phyloP scores from a whole-genome alignment of 2,329 filamentous ascomycete species.

The Venturiaceae sp. region DNA sequence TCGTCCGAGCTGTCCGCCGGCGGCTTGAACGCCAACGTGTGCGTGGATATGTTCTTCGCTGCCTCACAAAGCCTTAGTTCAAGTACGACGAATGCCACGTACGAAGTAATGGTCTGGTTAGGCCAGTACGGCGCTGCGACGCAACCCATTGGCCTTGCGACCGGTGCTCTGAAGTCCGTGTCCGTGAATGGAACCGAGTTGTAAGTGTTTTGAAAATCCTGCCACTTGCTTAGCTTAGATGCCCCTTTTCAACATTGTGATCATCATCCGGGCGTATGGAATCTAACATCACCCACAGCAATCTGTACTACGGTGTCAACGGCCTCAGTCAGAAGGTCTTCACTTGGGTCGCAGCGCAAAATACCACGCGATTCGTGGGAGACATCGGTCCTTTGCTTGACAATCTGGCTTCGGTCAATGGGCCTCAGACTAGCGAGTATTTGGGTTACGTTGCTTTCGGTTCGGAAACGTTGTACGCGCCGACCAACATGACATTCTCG shows the following conservation, averaged over 20 bases:
- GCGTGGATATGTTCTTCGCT: slow-evolving; percentile 50
- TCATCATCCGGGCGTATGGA: neutral
- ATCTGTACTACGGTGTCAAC: slow-evolving; percentile 35
- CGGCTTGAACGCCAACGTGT: slow-evolving; percentile 44
- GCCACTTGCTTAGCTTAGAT: neutral
- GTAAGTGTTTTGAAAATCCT: neutral
- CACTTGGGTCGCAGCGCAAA: slow-evolving; percentile 36
- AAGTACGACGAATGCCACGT: slow-evolving; percentile 27
- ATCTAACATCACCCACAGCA: slow-evolving; percentile 15
- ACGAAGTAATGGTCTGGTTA: slow-evolving; percentile 51
- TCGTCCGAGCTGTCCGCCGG: slow-evolving; percentile 18
- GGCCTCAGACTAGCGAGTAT: slow-evolving; percentile 35
- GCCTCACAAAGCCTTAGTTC: slow-evolving; percentile 28
- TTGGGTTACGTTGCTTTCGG: slow-evolving; percentile 44
- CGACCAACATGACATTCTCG: slow-evolving; percentile 38
- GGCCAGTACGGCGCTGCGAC: slow-evolving; percentile 36
- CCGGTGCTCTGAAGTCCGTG: slow-evolving; percentile 23
- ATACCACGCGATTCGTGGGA: slow-evolving; percentile 33
- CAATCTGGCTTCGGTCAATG: slow-evolving; percentile 25
- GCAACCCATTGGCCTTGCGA: slow-evolving; percentile 36
- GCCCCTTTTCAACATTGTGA: neutral
- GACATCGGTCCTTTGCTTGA: slow-evolving; percentile 38
- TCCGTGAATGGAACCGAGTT: slow-evolving; percentile 33
- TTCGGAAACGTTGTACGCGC: slow-evolving; percentile 37
- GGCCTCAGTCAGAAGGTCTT: slow-evolving; percentile 34